Conservation (phyloP, 306 rosid genomes). For the Lotus japonicus region DNA sequence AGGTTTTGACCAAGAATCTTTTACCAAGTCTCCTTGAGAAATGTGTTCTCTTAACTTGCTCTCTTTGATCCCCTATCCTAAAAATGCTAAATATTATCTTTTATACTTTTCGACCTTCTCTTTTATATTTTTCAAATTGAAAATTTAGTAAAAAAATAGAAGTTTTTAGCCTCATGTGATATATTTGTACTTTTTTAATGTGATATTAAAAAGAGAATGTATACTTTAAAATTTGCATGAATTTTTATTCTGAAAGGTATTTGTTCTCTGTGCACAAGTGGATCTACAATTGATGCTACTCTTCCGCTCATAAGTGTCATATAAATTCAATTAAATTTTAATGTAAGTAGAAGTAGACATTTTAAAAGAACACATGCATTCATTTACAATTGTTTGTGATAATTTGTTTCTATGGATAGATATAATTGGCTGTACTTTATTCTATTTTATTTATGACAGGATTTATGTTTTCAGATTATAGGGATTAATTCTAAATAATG, state of each 20-base stretch:
- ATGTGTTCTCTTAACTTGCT: not conserved
- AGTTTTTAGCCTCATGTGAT: not conserved
- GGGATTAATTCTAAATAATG: not conserved
- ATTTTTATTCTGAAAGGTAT: not conserved
- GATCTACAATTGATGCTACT: not conserved
- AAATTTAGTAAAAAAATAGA: not conserved
- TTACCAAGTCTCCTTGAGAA: not conserved
- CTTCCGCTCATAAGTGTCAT: not conserved
- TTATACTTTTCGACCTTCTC: not conserved
- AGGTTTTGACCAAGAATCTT: not conserved
- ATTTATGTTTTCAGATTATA: not conserved
- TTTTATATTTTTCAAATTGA: not conserved
- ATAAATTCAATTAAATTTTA: conserved; percentile 2
- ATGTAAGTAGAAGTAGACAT: not conserved
- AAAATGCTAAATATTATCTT: not conserved
- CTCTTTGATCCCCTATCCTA: not conserved
- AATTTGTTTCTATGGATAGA: not conserved
- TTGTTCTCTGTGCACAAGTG: not conserved
- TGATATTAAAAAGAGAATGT: not conserved
- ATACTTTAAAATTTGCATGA: not conserved
- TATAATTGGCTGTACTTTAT: not conserved
- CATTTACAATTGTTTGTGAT: not conserved
- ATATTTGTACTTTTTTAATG: not conserved
- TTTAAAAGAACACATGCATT: not conserved
- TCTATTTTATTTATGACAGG: not conserved